phyloP scores from a whole-genome alignment of 805 yeast genomes.

The Pichia pseudocactophila region DNA sequence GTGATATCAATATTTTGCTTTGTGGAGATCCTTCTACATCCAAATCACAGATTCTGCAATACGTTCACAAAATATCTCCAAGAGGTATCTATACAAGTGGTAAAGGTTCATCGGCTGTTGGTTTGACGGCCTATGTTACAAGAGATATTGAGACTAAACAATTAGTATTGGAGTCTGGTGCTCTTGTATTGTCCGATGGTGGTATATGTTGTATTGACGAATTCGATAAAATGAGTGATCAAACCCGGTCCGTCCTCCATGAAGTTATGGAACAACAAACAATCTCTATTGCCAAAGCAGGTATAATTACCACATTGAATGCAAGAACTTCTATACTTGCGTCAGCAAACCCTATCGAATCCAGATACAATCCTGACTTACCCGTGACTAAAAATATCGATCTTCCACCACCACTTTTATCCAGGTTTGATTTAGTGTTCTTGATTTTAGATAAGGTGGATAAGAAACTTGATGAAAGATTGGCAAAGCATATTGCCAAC shows the following conservation, averaged over 20 bases:
- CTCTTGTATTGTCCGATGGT: constrained; percentile 91
- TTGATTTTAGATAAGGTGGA: constrained; percentile 89
- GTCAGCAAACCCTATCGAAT: constrained; percentile 94
- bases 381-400: constrained; percentile 96
- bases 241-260: constrained; percentile 89
- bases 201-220: constrained; percentile 99
- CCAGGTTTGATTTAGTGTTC: constrained; percentile 92
- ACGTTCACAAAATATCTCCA: constrained; percentile 96
- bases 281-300: constrained; percentile 96
- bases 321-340: constrained; percentile 95
- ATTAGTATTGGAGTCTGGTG: constrained; percentile 91
- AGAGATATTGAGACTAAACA: constrained; percentile 91
- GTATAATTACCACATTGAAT: constrained; percentile 91
- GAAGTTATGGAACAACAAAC: constrained; percentile 99
- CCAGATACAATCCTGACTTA: constrained; percentile 87
- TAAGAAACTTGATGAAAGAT: constrained; percentile 69
- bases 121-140: constrained; percentile 94
- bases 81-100: constrained; percentile 98
- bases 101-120: constrained; percentile 98
- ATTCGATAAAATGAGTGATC: constrained; percentile 93
- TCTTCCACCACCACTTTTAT: constrained; percentile 89
- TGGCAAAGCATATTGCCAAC: constrained; percentile 84
- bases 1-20: constrained; percentile 82
- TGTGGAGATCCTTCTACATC: constrained; percentile 99
- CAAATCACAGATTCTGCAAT: constrained; percentile 87